Base-by-base conservation (phyloP, 208 protist genomes). In the Lotmaria passim region DNA sequence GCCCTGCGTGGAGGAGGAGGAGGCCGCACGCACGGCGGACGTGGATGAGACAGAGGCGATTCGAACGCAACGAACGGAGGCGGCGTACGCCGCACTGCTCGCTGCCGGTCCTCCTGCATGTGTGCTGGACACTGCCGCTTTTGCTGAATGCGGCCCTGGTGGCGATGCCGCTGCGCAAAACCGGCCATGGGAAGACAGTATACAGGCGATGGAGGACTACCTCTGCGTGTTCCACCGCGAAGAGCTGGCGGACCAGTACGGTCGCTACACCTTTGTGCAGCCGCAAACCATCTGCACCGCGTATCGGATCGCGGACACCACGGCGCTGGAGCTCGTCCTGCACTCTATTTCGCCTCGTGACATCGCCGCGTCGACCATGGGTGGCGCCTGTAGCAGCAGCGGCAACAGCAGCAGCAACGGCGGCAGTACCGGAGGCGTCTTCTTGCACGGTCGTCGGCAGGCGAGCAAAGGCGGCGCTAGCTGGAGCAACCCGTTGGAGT, bases 181-280 rank as follows among this genome's bases (percentile, higher is more conserved):
- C n/a, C n/a, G n/a, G n/a, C n/a, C n/a, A n/a, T n/a, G 23, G 8
- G 10, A 15, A 12, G 59, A 67, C 5, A 33, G 17, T 0, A 30
- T 3, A n/a, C 33, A 43, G 5, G 7, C 31, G 41, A 21, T 72
- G 44, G 62, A 82, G 24, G 80, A 92, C 57, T 92, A 90, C 63
- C 76, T 94, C 7, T 91, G 86, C 57, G 86, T 94, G 3, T 94
- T 94, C 48, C 80, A 94, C 67, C 71, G 74, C 0, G 89, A 94
- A 53, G 89, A 92, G 30, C 69, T 90, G 41, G 78, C 81, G 28
- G 84, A 90, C 50, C 55, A 75, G 28, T 72, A 73, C 19, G 86
- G 83, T 44, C 77, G 85, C 26, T 91, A 85, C 72, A 79, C 78
- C 21, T 75, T 79, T 28, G 69, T 75, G 31, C 75, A 88, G 33